Evolutionary conservation across 139 green algal species (phyloP), one percentile per base, ranked within the genome.

Genomic region (Auxenochlorella pyrenoidosa): DNA sequence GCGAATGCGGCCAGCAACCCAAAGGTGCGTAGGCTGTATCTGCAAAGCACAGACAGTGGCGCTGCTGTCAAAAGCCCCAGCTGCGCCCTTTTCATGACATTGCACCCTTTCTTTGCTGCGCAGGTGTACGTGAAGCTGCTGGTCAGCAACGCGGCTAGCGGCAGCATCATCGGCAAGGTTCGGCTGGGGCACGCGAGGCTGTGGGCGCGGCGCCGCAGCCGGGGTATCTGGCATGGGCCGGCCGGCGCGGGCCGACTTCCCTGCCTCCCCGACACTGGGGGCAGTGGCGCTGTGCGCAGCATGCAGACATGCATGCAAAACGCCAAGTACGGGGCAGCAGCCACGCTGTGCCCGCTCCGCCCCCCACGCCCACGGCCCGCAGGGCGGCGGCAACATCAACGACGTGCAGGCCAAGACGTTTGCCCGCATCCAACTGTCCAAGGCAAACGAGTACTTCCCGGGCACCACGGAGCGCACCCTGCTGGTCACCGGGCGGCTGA

Each of bases 381-480:
- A 96, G 85, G 93, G 78, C 15, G 95, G 95, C 32, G 81, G 86
- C 41, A 96, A 93, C 70, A 98, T 98, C 78, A 93, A 91, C n/a
- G 91, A 96, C 60, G 91, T 96, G 41, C 95, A 97, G 89, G 51
- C 86, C 43, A 86, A 93, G 72, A 94, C 90, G 15, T 89, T 79
- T 5, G 91, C 96, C 13, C 87, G 95, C 5, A 95, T 98, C 44
- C 95, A 97, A 91, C 44, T 92, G 63, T 90, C 85, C 24, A 92
- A 94, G 21, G 86, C 86, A 40, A 88, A 76, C 28, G 93, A 94
- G 43, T 95, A 91, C 83, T 96, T 91, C 40, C 92, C 92, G 6
- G 93, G 93, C 44, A 96, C 93, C 75, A 86, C n/a, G 76, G 95
- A 98, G 75, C 92, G 95, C 51, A 92, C 96, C 30, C 82, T 98